Evolutionary conservation across 176 grass and related monocot genomes (phyloP), one percentile per base, ranked within the genome.

Genomic region (Triticum urartu): DNA sequence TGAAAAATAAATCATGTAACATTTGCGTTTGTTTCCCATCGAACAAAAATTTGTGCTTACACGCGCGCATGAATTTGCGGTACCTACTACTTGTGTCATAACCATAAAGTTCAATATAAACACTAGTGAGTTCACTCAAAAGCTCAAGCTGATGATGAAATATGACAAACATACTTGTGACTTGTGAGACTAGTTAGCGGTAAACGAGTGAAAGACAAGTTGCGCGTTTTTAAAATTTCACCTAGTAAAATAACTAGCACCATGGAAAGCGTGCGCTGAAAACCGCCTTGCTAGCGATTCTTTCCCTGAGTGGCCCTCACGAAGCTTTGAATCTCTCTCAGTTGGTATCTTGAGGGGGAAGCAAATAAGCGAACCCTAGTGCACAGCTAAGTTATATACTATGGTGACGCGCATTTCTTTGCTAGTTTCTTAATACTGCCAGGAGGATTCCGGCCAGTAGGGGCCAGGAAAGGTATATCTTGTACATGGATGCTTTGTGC

Each of bases 381-480:
- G 26, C 74, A 12, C 2, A 70, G 18, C 68, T 39, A 69, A 68
- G 32, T 32, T 33, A 33, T 76, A 56, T 76, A 5, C 73, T 76
- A 77, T 77, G 47, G 18, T 54, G 4, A 77, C 18, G 28, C 13
- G 30, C 28, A 77, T 20, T 77, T 77, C 74, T 9, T 77, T 77
- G 26, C 26, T 56, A 21, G 47, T 77, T 56, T 34, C 20, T 33
- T 34, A 56, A 10, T 33, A 21, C 74, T 77, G 74, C 11, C 73
- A 18, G 50, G 47, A 52, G 72, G 72, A 52, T 75, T 75, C 72
- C 48, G 14, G 43, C 43, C 43, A 54, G 71, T 74, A 47, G 73
- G 73, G 73, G 45, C 0, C 64, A 85, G 86, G 86, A 26, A 85
- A 91, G 89, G 81, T 77, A 91, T 85, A 84, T 39, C 81, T 91